Base-by-base conservation (phyloP, 352 stramenopile genomes). In the Globisporangium nodosum region DNA sequence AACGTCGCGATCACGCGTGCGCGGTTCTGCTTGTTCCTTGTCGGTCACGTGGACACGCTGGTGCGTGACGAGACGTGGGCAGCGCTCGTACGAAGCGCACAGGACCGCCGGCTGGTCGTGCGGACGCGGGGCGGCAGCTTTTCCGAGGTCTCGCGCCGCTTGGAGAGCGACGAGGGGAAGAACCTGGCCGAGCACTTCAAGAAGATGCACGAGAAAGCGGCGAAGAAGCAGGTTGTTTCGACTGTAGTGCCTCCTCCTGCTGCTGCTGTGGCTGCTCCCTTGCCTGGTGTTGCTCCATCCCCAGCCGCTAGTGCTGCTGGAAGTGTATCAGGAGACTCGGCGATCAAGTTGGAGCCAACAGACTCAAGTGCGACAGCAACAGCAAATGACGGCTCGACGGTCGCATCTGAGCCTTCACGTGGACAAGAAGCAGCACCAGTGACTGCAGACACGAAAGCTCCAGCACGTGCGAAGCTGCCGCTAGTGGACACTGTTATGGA, bases 1-100 rank as follows among this genome's bases (percentile, higher is more conserved):
- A 97, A 97, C 40, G 90, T 97, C 45, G 87, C 78, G 20, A 94
- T 97, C 60, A 97, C 90, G 11, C 88, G 90, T 20, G 88, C 90
- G 11, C 69, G 85, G 1, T 96, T 93, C 59, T 94, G 87, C 49
- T 54, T 96, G 33, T 96, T 94, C 65, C 76, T 97, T 13, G 68
- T 97, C 24, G 88, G 90, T 6, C 82, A 90, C 31, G 79, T 87
- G 45, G 66, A 78, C 11, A 94, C 85, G 12, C 69, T 96, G 24
- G 66, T 79, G 20, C 77, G 81, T 6, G 85, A 96, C 59, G 69
- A 85, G 54, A 94, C 85, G 5, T 96, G 87, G 87, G 64, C 70
- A 49, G 81, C 86, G 50, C 64, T 96, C 5, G 82, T 94, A 6
- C 71, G 78, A 12, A 96, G 81, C 48, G 86, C 86, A 2, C 59